Conservation (phyloP, 768 basidiomycete species). For the Pulveroboletus sp. region DNA sequence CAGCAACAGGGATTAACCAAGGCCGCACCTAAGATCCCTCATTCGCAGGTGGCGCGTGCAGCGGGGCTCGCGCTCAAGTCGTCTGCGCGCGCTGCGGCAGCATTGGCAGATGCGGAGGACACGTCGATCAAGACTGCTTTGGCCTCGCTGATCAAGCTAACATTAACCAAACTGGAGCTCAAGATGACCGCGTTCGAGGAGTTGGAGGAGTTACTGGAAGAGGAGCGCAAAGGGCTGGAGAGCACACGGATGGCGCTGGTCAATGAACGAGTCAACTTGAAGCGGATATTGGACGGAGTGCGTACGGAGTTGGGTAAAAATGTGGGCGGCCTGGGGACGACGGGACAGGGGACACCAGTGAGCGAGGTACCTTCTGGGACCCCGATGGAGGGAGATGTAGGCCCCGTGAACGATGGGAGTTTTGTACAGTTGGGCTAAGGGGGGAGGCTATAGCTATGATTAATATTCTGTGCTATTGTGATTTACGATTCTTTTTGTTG, state of each 20-base stretch:
- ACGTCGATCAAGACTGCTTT: conserved; percentile 74
- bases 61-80: conserved; percentile 87
- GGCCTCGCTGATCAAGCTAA: conserved; percentile 81
- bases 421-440: conserved; percentile 48
- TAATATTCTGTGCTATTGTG: conserved; percentile 28
- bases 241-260: conserved; percentile 75
- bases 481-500: conserved; percentile 7
- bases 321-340: conserved; percentile 47
- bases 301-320: conserved; percentile 61
- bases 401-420: conserved; percentile 54
- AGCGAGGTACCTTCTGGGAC: conserved; percentile 49
- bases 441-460: conserved; percentile 12
- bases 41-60: conserved; percentile 76
- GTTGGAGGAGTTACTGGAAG: conserved; percentile 87
- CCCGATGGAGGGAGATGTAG: conserved; percentile 49
- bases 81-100: conserved; percentile 79
- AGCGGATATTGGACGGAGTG: conserved; percentile 69
- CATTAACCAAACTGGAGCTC: conserved; percentile 83
- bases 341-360: conserved; percentile 57
- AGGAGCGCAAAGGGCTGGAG: conserved; percentile 85
- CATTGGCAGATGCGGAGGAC: conserved; percentile 83
- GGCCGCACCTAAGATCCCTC: conserved; percentile 44
- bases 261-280: conserved; percentile 71
- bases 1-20: conserved; percentile 21
- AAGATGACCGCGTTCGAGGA: conserved; percentile 96